Base-by-base conservation (phyloP, 176 grass and related monocot species). In the Lolium multiflorum region DNA sequence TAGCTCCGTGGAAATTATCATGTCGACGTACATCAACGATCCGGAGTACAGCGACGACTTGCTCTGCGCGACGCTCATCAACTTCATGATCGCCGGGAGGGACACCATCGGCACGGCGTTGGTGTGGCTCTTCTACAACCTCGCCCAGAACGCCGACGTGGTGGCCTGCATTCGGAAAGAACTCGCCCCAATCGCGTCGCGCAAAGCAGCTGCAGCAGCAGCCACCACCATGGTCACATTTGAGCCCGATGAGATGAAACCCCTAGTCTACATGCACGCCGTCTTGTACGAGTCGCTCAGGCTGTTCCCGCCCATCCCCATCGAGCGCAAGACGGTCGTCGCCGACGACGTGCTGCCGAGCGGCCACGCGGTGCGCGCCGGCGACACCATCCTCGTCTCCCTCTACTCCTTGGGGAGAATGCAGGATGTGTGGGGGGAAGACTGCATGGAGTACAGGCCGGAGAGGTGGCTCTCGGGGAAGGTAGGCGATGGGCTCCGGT, bases 81-180 rank as follows among this genome's bases (percentile, higher is more conserved):
- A 87, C 61, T 83, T 79, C 18, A 55, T 91, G 74, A 44, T 87
- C 6, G 84, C 84, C 0, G 41, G 72, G 31, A 80, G 80, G 12
- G 89, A 87, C 73, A 67, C 84, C 7, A 66, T 85, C 2, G 63
- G 71, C 43, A 14, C 80, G 16, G 41, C 52, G 17, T 52, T 91
- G 8, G 16, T 84, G 1, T 91, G 89, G 84, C 63, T 91, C 37
- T 21, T 91, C n/a, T 91, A 85, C 84, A 41, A 63, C 21, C 70
- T 91, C 7, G 67, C 63, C 12, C 52, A n/a, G 12, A 71, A 44
- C 80, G 80, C 6, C 0, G 28, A 7, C 1, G 72, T 39, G 5
- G 16, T 69, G 7, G 3, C 10, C 2, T 28, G 6, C 35, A 38
- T 69, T 3, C 16, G 31, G 0, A 1, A 69, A 7, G 65, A 69